phyloP scores from a whole-genome alignment of 1,284 basidiomycete species.

The Lentinus polychrous region DNA sequence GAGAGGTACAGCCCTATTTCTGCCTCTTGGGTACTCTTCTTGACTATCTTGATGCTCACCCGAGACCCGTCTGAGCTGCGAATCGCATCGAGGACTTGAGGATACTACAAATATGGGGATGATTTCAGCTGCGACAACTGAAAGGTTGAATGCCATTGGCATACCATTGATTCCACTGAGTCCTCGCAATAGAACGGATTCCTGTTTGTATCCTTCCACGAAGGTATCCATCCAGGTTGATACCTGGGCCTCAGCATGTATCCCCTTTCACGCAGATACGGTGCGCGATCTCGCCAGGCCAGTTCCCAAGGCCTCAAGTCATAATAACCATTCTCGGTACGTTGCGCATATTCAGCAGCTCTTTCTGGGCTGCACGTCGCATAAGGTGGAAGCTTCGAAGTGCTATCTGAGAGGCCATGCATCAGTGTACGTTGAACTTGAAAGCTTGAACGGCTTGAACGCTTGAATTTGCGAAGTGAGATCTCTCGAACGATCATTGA shows the following conservation, averaged over 20 bases:
- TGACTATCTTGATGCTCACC: not conserved
- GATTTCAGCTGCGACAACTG: too few relatives aligned
- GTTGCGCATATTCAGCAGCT: not conserved
- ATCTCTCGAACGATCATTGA: too few relatives aligned
- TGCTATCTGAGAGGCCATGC: not conserved
- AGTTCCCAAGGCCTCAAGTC: not conserved
- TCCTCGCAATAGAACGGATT: too few relatives aligned
- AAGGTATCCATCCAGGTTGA: not conserved
- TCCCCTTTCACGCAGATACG: not conserved
- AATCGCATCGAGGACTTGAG: not conserved
- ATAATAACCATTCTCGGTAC: not conserved
- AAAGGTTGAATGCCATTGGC: too few relatives aligned
- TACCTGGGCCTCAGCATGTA: not conserved
- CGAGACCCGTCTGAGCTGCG: not conserved
- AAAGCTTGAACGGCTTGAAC: too few relatives aligned
- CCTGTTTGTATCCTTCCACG: too few relatives aligned
- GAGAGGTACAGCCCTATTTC: conserved; percentile 5
- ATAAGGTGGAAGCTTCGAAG: not conserved
- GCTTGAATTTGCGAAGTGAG: too few relatives aligned
- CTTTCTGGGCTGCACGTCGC: not conserved
- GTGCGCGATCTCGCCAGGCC: not conserved
- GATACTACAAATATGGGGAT: not conserved
- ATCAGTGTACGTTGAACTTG: too few relatives aligned
- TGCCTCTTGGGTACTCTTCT: not conserved
- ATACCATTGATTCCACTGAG: too few relatives aligned